Evolutionary conservation across 1,139 yeast genomes (phyloP).

Genomic region (Taphrina sp.): DNA sequence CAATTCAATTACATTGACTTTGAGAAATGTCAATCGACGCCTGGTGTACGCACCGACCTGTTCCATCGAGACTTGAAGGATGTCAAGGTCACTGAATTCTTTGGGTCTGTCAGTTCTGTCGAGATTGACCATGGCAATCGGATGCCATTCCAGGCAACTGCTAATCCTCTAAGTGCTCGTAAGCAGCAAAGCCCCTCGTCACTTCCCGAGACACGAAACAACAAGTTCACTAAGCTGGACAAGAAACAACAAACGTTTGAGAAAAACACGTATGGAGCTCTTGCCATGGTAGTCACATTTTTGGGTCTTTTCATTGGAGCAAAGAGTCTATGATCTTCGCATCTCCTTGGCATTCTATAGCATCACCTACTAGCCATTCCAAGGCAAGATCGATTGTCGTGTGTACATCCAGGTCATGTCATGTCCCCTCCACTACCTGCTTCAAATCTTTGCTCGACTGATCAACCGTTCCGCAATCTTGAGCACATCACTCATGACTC

Average conservation of each 20-base stretch:
- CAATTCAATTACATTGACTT: conserved; percentile 79
- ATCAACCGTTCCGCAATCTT: conserved; percentile 61
- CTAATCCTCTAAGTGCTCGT: background rate
- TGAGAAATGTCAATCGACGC: conserved; percentile 83
- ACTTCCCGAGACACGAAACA: too few relatives aligned
- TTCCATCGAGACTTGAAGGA: conserved; percentile 65
- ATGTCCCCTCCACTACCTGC: too few relatives aligned
- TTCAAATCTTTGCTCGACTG: conserved; percentile 1
- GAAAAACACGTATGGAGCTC: background rate
- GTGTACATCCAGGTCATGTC: too few relatives aligned
- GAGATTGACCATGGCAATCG: conserved; percentile 52
- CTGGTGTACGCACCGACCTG: conserved; percentile 83
- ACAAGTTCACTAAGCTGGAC: background rate
- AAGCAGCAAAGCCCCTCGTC: background rate
- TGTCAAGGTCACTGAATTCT: conserved; percentile 84
- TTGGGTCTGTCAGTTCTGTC: conserved; percentile 87
- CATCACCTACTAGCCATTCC: too few relatives aligned
- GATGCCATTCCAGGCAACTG: background rate
- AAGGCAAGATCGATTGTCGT: too few relatives aligned
- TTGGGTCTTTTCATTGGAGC: conserved; percentile 9
- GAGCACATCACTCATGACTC: conserved; percentile 89
- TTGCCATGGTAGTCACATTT: conserved; percentile 19
- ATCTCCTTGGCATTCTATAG: too few relatives aligned
- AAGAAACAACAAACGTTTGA: background rate
- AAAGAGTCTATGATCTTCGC: conserved; percentile 8